These are phyloP conservation scores for Rhizophora mangle DNA, from an alignment of 345 rosid genomes.

Conservation along the genomic window DNA sequence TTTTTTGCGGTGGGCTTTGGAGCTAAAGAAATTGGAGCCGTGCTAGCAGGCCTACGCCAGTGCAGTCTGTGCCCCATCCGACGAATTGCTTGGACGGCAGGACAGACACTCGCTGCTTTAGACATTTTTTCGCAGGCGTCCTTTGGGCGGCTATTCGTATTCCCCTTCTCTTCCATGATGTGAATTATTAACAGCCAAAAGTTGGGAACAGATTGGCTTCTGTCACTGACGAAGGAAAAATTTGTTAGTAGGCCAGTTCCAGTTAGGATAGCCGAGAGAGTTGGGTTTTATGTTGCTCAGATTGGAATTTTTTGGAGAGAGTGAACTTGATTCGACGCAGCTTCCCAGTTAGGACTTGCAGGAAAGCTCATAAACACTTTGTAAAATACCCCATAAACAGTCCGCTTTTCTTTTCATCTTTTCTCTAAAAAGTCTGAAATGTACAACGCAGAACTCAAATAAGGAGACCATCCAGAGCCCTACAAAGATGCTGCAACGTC, in stretches of 20 bases:
- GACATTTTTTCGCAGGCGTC: slow-evolving; percentile 30
- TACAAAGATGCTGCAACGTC: no score
- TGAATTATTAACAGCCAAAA: neutral
- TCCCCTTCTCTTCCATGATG: slow-evolving; percentile 30
- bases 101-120: slow-evolving; percentile 22
- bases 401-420: neutral
- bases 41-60: neutral
- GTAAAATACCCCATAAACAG: slow-evolving; percentile 16
- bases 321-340: neutral
- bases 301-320: neutral
- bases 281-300: neutral
- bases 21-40: slow-evolving; percentile 6
- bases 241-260: neutral
- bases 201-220: neutral
- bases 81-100: slow-evolving; percentile 22
- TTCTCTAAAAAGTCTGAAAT: slow-evolving; percentile 5
- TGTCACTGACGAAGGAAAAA: neutral
- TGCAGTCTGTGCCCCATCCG: slow-evolving; percentile 17
- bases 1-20: slow-evolving; percentile 1
- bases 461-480: neutral
- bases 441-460: neutral
- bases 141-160: slow-evolving; percentile 16
- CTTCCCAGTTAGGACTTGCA: neutral
- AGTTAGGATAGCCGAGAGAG: neutral
- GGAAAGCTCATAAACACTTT: neutral